Evolutionary conservation across 805 yeast genomes (phyloP), one percentile per base, ranked within the genome.

Genomic region (Sugiyamaella floridensis): DNA sequence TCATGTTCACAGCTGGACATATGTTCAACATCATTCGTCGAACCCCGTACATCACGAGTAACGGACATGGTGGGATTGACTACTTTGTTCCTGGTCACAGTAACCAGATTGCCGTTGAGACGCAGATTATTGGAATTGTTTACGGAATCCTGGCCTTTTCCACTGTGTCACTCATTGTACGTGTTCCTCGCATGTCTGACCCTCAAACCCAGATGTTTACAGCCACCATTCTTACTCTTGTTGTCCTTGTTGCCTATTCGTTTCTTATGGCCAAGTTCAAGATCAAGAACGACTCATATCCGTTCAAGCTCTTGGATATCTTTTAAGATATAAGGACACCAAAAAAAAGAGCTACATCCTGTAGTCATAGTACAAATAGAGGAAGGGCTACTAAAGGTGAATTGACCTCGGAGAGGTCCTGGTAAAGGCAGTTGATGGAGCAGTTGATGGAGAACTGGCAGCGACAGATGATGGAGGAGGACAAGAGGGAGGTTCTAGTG

Each of bases 11-110:
- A 47, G 75, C 92, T 7, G 99, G 99, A 15, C 86, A 89, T 71
- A 93, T 93, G 99, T 93, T 82, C 77, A 90, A 89, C 67, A 78
- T 80, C 59, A 93, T 93, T 57, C 81, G 97, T 68, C 78, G 78
- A 40, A 76, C 83, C 6, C 89, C 76, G 29, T 72, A 76, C 56
- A 73, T 78, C 40, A 78, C 78, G 32, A 67, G 68, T 44, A 67
- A 68, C 44, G 67, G 66, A 40, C 60, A 67, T 44, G 79, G 79
- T 47, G 65, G 64, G 22, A 66, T 73, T 22, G 77, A 70, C 45
- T 86, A 83, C 64, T 73, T 83, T 43, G 76, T 76, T 58, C 72
- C 75, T 4, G 89, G 89, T 37, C 89, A 86, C 62, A 86, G 84
- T 63, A 73, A 71, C 48, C 99, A 93, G 69, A 77, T 79, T 48